These are phyloP conservation scores for Globisporangium abappressorium DNA, from an alignment of 352 stramenopile genomes.

Conservation along the genomic window DNA sequence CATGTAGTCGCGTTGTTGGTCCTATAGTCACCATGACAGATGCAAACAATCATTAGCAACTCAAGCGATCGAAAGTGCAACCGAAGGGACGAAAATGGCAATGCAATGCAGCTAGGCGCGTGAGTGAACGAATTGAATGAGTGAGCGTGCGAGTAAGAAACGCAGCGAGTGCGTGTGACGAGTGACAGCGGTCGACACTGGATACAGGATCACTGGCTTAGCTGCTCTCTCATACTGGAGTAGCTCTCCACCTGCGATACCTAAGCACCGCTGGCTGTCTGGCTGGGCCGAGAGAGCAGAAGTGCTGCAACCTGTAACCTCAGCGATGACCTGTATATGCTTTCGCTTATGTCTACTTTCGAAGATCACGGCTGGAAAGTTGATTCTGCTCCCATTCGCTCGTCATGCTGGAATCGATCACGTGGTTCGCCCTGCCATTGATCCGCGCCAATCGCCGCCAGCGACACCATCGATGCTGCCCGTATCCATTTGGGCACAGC, in stretches of 20 bases:
- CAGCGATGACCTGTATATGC: background rate
- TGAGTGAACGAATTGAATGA: background rate
- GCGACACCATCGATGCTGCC: background rate
- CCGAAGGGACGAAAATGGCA: background rate
- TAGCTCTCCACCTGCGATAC: no score
- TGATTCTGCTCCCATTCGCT: background rate
- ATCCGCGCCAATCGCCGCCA: background rate
- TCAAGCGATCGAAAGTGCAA: no score
- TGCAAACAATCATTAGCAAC: constrained; percentile 13
- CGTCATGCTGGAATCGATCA: background rate
- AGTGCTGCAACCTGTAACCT: background rate
- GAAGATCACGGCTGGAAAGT: background rate
- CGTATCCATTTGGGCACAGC: background rate
- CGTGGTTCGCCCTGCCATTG: background rate
- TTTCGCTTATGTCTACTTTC: background rate
- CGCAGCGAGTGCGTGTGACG: background rate
- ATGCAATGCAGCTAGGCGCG: background rate
- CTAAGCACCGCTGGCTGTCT: background rate
- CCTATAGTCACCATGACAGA: constrained; percentile 23
- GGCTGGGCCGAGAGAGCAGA: background rate
- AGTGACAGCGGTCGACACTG: no score
- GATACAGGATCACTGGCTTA: no score
- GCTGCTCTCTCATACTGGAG: background rate
- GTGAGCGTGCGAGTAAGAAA: background rate
- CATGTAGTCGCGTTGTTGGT: constrained; percentile 92